Evolutionary conservation across 345 rosid genomes (phyloP), one percentile per base, ranked within the genome.

Genomic region (Pelargonium nanum): DNA sequence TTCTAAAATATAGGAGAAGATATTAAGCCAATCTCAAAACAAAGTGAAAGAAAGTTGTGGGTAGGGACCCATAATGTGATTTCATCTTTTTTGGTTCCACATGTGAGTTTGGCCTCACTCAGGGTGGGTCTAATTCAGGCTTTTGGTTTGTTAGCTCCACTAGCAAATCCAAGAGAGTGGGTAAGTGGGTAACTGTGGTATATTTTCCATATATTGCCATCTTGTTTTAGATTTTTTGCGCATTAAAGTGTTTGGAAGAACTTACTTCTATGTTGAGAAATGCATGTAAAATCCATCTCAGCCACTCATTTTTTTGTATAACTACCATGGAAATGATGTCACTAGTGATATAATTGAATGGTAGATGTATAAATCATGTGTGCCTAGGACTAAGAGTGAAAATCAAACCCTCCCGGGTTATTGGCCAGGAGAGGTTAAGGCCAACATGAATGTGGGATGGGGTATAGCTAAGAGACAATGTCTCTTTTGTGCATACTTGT

Each of bases 71-170:
- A 24, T 5, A 0, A 1, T 20, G 55, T 52, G 55, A 52, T 52
- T 19, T 19, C 55, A 52, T 52, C 21, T 20, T 40, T 40, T 40
- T 12, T 40, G 48, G 48, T 40, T 15, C 15, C 48, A 40, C 48
- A 40, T 40, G 48, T 40, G 13, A 12, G 16, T 12, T 40, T 6
- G 48, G 48, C 16, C 48, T 40, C 13, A 40, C 48, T 40, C 48
- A 40, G 48, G 48, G 48, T 40, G 48, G 48, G 48, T 40, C 48
- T 40, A 40, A 40, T 40, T 40, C 15, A 40, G 48, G 48, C 48
- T 52, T 52, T 52, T 52, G 55, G 9, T 52, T n/a, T 40, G 48
- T 40, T 40, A 40, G 48, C 48, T 40, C 48, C 48, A 40, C 48
- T 40, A 40, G 48, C 48, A 40, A 40, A 40, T 40, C 48, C 48